Conservation (phyloP, 768 basidiomycete species). For the Podaxis sp. region DNA sequence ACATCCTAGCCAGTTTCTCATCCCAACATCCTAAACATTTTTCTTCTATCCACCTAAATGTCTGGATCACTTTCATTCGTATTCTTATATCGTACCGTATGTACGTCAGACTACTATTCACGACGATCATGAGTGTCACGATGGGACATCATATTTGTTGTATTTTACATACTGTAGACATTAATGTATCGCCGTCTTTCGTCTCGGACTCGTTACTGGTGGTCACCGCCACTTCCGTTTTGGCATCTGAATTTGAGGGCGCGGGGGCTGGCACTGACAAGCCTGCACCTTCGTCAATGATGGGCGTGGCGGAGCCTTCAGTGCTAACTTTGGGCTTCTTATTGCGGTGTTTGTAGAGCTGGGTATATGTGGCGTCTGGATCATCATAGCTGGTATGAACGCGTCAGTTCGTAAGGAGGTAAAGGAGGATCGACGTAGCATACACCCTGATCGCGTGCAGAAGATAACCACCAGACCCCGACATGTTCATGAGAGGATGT, state of each 20-base stretch:
- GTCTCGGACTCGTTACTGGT: not conserved
- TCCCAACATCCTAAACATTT: not conserved
- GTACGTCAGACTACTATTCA: not conserved
- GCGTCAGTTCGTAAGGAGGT: not conserved
- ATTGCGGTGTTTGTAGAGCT: conserved; percentile 44
- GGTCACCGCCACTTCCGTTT: not conserved
- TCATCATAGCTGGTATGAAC: conserved; percentile 56
- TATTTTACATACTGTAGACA: not conserved
- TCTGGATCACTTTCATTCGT: not conserved
- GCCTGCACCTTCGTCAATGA: not conserved
- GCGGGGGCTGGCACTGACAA: not conserved
- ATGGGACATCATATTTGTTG: not conserved
- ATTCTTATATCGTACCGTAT: not conserved
- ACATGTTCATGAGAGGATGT: conserved; percentile 91
- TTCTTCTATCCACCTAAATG: not conserved
- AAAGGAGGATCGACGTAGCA: conserved; percentile 11
- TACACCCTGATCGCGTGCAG: conserved; percentile 88
- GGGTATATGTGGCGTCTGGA: conserved; percentile 54
- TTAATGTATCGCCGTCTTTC: not conserved
- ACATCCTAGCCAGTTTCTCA: not conserved
- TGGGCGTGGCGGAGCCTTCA: conserved; percentile 12
- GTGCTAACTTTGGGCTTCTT: conserved; percentile 29
- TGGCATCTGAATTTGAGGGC: not conserved
- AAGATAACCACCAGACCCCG: conserved; percentile 86
- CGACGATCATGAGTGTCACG: not conserved